Percentiles rank a stretch among this genome's conserved stretches.
These are phyloP conservation scores for Fusarium tanahbumbuense DNA, from an alignment of 2,329 filamentous ascomycete species.

Conservation along the genomic window DNA sequence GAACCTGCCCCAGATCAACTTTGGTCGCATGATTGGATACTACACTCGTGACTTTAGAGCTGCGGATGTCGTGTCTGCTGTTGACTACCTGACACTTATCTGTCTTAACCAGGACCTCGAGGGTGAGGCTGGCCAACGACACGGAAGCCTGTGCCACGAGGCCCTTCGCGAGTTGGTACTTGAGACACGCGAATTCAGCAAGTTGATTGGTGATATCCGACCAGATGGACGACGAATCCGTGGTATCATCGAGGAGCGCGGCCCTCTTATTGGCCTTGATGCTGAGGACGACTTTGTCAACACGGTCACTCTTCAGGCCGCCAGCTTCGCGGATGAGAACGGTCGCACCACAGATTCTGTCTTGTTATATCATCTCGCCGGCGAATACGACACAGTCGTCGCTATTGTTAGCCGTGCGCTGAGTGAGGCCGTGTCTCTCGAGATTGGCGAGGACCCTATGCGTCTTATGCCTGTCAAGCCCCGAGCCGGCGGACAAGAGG, in stretches of 20 bases:
- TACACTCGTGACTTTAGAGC: conserved; percentile 97
- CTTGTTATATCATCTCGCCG: conserved; percentile 91
- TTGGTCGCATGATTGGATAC: conserved; percentile 91
- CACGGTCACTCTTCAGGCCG: conserved; percentile 92
- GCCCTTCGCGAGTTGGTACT: conserved; percentile 92
- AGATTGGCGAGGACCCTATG: conserved; percentile 84
- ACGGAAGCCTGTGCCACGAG: conserved; percentile 87
- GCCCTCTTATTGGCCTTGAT: conserved; percentile 81
- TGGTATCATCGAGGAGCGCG: conserved; percentile 88
- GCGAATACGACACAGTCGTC: conserved; percentile 95
- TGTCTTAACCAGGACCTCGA: conserved; percentile 89
- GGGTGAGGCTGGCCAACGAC: conserved; percentile 78
- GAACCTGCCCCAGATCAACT: conserved; percentile 86
- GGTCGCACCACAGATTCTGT: conserved; percentile 94
- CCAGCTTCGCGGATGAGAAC: conserved; percentile 92
- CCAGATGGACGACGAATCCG: conserved; percentile 86
- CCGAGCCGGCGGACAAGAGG: conserved; percentile 60
- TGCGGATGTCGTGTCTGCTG: conserved; percentile 86
- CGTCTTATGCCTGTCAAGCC: conserved; percentile 85
- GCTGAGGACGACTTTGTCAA: conserved; percentile 87
- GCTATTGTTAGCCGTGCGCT: conserved; percentile 88
- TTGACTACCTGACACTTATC: conserved; percentile 92
- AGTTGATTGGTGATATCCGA: conserved; percentile 90
- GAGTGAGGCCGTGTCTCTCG: conserved; percentile 87
- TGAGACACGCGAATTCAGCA: conserved; percentile 96